Base-by-base conservation (phyloP, 2,329 filamentous ascomycete genomes). In the Gremmenia infestans region DNA sequence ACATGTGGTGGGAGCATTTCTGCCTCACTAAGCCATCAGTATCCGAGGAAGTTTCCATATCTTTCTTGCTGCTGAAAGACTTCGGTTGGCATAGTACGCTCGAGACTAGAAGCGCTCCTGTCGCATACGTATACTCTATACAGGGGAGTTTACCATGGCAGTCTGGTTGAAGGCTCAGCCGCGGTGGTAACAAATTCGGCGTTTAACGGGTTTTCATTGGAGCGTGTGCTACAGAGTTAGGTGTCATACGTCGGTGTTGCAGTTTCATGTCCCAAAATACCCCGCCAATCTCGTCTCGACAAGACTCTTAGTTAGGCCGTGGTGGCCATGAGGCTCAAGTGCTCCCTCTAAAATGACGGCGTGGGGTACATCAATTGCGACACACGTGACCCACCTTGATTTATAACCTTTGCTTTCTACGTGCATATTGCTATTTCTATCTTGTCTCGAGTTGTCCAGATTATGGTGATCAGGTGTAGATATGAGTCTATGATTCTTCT, bases 21-120 rank as follows among this genome's bases (percentile, higher is more conserved):
- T 47, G 45, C 23, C 45, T 47, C 45, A 47, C 7, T 17, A 40
- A 15, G n/a, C n/a, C 37, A 15, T 40, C 37, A 15, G 28, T 22
- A 28, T 22, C 12, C 50, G 17, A 25, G 25, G 15, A 39, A 48
- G 42, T 28, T n/a, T 43, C 35, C 45, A 19, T 35, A 35, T 35
- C 32, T 37, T 50, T 53, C 45, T 48, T 57, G 55, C 55, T 47
- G 54, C 50, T 50, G 37, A 53, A 53, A 25, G 23, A 6, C n/a
- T 23, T 47, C 5, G 22, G 23, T 47, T 23, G 45, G 45, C 45
- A 47, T 6, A 15, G 9, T 8, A 6, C n/a, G 23, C n/a, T 23
- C 19, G 5, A 36, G 43, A 39, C 42, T 23, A 28, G 40, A 36
- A 32, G 28, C 28, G 28, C 28, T 32, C 8, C 28, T 32, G 28